phyloP scores from a whole-genome alignment of 1,284 basidiomycete genomes.

The Ceratobasidium sp. region DNA sequence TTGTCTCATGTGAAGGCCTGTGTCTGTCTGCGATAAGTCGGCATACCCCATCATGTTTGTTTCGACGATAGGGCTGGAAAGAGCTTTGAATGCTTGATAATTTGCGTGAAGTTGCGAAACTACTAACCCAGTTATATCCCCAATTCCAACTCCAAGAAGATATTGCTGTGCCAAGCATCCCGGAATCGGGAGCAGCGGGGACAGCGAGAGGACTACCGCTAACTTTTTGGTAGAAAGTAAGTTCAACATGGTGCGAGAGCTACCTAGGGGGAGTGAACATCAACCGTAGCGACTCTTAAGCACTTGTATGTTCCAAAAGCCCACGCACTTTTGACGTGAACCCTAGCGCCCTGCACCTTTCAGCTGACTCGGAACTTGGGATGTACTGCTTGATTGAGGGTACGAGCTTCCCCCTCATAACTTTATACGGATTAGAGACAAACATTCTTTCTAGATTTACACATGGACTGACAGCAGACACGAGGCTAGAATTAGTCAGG shows the following conservation, averaged over 20 bases:
- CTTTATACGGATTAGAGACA: neutral
- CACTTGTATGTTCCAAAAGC: neutral
- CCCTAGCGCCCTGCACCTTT: neutral
- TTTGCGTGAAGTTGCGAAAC: neutral
- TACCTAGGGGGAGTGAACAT: neutral
- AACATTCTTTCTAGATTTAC: neutral
- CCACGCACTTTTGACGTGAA: neutral
- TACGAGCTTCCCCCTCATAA: neutral
- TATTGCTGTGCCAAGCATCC: slow-evolving; percentile 18
- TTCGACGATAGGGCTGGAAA: slow-evolving; percentile 60
- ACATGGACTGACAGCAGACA: neutral
- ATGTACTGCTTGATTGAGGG: neutral
- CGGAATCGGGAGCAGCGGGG: slow-evolving; percentile 5
- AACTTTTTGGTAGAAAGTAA: slow-evolving; percentile 11
- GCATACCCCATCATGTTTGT: slow-evolving; percentile 89
- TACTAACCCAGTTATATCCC: slow-evolving; percentile 31
- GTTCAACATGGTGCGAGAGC: slow-evolving; percentile 1
- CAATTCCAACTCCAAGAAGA: slow-evolving; percentile 36
- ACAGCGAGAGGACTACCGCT: neutral
- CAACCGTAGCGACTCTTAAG: neutral
- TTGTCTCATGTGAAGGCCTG: slow-evolving; percentile 79
- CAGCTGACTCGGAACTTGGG: neutral
- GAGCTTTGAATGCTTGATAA: neutral
- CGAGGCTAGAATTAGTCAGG: slow-evolving; percentile 1
- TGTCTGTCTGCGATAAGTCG: slow-evolving; percentile 73